These are phyloP conservation scores for Pythium guiyangense DNA, from an alignment of 352 stramenopile species.

Conservation along the genomic window DNA sequence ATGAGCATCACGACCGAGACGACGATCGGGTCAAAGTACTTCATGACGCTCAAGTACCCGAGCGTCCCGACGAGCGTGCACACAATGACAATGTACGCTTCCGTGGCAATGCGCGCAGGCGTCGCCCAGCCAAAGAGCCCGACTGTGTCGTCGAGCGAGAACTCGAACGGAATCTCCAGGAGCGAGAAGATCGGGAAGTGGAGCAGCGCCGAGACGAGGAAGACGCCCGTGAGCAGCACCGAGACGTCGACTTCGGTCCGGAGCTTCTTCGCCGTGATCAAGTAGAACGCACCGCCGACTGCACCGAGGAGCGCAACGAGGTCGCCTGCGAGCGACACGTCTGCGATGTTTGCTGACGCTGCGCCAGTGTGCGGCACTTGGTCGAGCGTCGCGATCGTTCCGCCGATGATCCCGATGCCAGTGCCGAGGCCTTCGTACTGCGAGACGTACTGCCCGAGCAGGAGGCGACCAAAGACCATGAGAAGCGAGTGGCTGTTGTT, in stretches of 20 bases:
- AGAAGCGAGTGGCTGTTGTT: constrained; percentile 82
- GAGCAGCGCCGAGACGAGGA: constrained; percentile 26
- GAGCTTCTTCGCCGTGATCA: constrained; percentile 74
- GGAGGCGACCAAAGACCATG: constrained; percentile 70
- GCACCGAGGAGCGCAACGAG: constrained; percentile 66
- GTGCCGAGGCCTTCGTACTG: constrained; percentile 61
- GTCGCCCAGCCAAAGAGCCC: constrained; percentile 86
- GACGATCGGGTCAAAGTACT: constrained; percentile 92
- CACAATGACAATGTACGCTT: constrained; percentile 82
- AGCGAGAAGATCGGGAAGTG: constrained; percentile 9
- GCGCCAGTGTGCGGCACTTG: constrained; percentile 1
- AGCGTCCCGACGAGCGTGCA: constrained; percentile 87
- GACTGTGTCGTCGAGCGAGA: constrained; percentile 55
- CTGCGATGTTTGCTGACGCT: neutral
- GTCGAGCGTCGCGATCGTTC: constrained; percentile 68
- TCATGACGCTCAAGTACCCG: constrained; percentile 90
- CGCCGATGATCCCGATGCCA: constrained; percentile 64
- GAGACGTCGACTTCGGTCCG: constrained; percentile 58
- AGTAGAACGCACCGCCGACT: constrained; percentile 68
- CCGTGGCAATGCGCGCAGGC: constrained; percentile 51
- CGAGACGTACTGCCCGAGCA: constrained; percentile 48
- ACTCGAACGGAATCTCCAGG: constrained; percentile 6
- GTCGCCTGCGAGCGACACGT: constrained; percentile 21
- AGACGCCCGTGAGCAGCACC: constrained; percentile 30
- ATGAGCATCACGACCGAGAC: constrained; percentile 85